Evolutionary conservation across 2,329 filamentous ascomycete species (phyloP), one percentile per base, ranked within the genome.

Genomic region (Aspergillus sp.): DNA sequence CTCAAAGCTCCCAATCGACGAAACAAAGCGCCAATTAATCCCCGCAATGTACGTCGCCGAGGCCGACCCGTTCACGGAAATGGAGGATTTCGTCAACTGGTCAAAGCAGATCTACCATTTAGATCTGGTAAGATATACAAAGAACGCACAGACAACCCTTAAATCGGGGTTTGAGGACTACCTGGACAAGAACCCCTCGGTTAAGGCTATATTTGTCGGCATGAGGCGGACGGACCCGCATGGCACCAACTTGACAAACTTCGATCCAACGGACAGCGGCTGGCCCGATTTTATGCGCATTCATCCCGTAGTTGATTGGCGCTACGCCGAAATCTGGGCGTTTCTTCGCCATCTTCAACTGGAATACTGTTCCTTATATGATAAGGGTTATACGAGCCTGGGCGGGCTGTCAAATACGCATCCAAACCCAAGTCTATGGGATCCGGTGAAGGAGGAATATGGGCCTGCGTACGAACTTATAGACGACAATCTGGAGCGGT

Each of bases 261-360:
- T 98, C 71, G 90, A 96, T 71, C 84, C 83, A 51, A 99, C 95
- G 4, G 95, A 98, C 75, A 80, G 83, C 37, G 92, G 89, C 2
- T 99, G 95, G 95, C 95, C 95, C 37, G 79, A 82, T 44, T 96
- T 98, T 69, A 93, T 98, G 87, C 86, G 95, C 58, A 83, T 98
- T 59, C 92, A 99, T 75, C 93, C 95, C 0, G 90, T 99, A 9
- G 93, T 99, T 70, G 95, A 99, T 75, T 99, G 95, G 95, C 91
- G 95, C 73, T 96, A 97, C 74, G 85, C 86, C 11, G 93, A 98
- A 73, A 93, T 98, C 54, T 98, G 95, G 95, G 86, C 87, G 17
- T 92, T 96, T 70, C 80, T 90, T 82, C 70, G 68, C 30, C 86
- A 89, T 68, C 78, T 98, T 30, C 82, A 86, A 1, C 86, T 98